These are phyloP conservation scores for Boletus coccyginus DNA, from an alignment of 768 basidiomycete genomes.

Conservation along the genomic window DNA sequence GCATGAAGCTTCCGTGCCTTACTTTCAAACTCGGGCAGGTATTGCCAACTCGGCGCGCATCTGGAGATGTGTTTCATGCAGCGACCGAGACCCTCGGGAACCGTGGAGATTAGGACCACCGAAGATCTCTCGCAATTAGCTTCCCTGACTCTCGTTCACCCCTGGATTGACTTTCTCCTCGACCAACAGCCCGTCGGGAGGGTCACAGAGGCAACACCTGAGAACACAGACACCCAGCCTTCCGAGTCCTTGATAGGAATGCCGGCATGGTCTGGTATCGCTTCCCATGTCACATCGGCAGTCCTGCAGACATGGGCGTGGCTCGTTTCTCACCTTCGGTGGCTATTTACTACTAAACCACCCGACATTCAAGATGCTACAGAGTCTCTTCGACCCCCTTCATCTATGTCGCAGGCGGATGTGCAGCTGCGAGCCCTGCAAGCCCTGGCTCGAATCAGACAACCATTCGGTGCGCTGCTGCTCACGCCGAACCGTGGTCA, in stretches of 20 bases:
- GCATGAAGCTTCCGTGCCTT: slow-evolving; percentile 8
- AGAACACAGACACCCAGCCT: neutral
- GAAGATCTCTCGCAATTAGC: too few relatives aligned
- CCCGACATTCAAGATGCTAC: too few relatives aligned
- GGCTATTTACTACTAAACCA: neutral
- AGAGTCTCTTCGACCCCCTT: neutral
- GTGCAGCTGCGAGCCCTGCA: neutral
- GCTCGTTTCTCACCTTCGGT: neutral
- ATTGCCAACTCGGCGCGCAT: neutral
- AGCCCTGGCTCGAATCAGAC: neutral
- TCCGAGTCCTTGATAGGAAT: neutral
- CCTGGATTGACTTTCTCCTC: too few relatives aligned
- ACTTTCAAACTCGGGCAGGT: neutral
- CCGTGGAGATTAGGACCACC: too few relatives aligned
- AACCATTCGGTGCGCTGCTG: neutral
- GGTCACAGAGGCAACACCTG: too few relatives aligned
- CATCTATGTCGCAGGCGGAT: neutral
- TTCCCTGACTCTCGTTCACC: too few relatives aligned
- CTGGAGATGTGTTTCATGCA: too few relatives aligned
- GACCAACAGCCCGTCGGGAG: too few relatives aligned
- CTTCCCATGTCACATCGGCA: neutral
- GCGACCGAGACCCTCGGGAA: too few relatives aligned
- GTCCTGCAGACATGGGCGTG: neutral
- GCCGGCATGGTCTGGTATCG: neutral
- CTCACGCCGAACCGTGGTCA: neutral